phyloP scores from a whole-genome alignment of 495 filamentous ascomycete genomes.

The Penicillium arizonense region DNA sequence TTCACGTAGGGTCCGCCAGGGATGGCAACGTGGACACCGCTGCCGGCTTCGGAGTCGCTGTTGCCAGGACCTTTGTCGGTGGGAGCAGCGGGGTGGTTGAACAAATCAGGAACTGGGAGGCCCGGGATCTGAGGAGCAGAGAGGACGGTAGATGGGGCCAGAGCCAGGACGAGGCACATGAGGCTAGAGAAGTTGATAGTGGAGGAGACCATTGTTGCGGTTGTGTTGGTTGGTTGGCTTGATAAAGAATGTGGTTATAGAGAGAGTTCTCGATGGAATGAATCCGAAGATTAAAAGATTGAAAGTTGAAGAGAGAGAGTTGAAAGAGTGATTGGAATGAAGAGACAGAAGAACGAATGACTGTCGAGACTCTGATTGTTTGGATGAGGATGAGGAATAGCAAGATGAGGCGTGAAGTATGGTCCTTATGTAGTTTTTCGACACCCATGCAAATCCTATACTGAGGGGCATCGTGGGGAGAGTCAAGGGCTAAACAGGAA shows the following conservation, averaged over 20 bases:
- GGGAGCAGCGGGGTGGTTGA: conserved; percentile 10
- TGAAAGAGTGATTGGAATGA: conserved; percentile 5
- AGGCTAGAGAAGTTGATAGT: conserved; percentile 33
- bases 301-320: conserved; percentile 12
- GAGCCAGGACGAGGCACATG: conserved; percentile 35
- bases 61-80: conserved; percentile 15
- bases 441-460: not conserved
- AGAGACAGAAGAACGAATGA: conserved; percentile 20
- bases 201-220: conserved; percentile 29
- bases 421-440: conserved; percentile 29
- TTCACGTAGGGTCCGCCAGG: conserved; percentile 28
- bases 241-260: not conserved
- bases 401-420: conserved; percentile 7
- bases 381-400: conserved; percentile 21
- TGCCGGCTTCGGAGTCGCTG: conserved; percentile 27
- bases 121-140: conserved; percentile 26
- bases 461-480: conserved; percentile 13
- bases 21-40: conserved; percentile 26
- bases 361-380: conserved; percentile 16
- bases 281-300: conserved; percentile 14
- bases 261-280: conserved; percentile 1
- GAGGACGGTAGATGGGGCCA: conserved; percentile 32
- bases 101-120: conserved; percentile 13
- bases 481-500: conserved; percentile 22
- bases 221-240: not conserved